Conservation (phyloP, 306 rosid species). For the Pachyrhizus erosus region DNA sequence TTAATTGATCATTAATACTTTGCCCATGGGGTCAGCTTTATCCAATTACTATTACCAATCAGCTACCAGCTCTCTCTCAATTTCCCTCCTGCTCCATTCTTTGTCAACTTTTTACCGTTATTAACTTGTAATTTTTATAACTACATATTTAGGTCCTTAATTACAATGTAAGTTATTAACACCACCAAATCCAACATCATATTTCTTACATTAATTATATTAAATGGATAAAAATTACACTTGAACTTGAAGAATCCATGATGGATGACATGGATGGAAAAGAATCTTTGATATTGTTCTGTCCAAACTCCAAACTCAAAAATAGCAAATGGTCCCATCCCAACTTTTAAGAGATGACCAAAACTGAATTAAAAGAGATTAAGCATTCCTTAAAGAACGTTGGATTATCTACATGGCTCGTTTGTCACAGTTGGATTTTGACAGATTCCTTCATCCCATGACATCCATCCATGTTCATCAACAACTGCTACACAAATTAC, state of each 20-base stretch:
- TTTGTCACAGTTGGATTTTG: neutral
- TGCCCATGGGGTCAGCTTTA: neutral
- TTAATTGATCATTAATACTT: neutral
- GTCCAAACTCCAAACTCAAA: constrained; percentile 2
- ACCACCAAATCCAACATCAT: neutral
- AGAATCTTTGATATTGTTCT: neutral
- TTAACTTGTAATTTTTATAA: neutral
- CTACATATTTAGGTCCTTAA: neutral
- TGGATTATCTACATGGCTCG: neutral
- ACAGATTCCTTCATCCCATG: neutral
- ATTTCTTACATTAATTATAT: neutral
- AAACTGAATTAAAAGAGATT: neutral
- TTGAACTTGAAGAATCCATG: neutral
- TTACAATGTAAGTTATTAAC: neutral
- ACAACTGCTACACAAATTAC: neutral
- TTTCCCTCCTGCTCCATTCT: neutral
- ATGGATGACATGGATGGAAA: neutral
- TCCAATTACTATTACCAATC: neutral
- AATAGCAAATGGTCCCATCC: constrained; percentile 24
- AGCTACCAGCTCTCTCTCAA: neutral
- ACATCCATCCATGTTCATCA: neutral
- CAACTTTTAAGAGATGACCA: neutral
- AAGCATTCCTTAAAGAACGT: neutral
- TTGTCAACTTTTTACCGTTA: neutral
- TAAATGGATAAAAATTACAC: neutral